Evolutionary conservation across 495 filamentous ascomycete species (phyloP).

Genomic region (Aspergillus taichungensis): DNA sequence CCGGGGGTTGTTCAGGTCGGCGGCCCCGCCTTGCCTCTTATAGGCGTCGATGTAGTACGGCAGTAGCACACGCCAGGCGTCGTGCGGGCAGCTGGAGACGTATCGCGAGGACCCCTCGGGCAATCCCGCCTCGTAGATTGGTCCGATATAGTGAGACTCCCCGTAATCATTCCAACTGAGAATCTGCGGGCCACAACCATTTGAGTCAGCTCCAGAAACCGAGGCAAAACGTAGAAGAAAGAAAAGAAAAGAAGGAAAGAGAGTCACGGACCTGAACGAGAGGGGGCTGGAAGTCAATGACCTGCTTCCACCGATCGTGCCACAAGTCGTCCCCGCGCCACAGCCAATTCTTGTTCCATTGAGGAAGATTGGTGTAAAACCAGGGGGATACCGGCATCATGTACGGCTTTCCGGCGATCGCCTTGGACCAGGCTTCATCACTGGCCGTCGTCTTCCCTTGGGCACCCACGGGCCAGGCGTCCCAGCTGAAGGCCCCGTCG

Average conservation of each 20-base stretch:
- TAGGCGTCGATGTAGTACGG: constrained; percentile 59
- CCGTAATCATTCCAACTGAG: constrained; percentile 68
- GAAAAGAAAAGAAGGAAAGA: not conserved
- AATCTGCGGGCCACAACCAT: constrained; percentile 19
- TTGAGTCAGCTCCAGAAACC: not conserved
- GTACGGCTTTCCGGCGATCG: constrained; percentile 46
- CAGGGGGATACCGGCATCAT: constrained; percentile 71
- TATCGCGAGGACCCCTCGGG: constrained; percentile 43
- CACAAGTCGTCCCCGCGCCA: constrained; percentile 59
- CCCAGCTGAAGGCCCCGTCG: constrained; percentile 58
- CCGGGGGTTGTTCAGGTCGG: constrained; percentile 1
- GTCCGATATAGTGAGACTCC: constrained; percentile 67
- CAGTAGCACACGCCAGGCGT: constrained; percentile 46
- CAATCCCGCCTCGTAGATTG: constrained; percentile 39
- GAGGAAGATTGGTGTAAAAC: constrained; percentile 60
- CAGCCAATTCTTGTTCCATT: constrained; percentile 61
- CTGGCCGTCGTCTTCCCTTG: constrained; percentile 38
- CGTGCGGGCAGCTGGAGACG: constrained; percentile 41
- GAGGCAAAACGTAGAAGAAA: not conserved
- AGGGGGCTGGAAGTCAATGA: constrained; percentile 50
- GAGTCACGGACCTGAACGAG: constrained; percentile 48
- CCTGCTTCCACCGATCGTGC: constrained; percentile 60
- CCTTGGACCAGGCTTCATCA: constrained; percentile 48
- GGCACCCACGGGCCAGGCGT: constrained; percentile 56
- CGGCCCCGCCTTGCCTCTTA: constrained; percentile 36